Conservation (phyloP, 2,329 filamentous ascomycete genomes). For the Endoconidiophora laricicola region DNA sequence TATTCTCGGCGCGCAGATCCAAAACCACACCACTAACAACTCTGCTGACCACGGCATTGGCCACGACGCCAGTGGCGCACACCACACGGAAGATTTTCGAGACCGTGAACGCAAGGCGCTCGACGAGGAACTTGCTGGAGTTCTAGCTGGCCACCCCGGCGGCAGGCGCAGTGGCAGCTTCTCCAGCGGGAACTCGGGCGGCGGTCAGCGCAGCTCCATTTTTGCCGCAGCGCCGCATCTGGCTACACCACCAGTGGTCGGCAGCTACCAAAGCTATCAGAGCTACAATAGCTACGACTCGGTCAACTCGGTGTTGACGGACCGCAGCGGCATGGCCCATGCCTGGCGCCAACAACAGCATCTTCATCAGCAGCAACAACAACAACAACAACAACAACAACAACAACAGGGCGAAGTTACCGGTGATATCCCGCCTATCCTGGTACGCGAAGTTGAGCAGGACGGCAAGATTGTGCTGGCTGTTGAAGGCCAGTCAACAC, state of each 20-base stretch:
- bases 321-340: constrained; percentile 10
- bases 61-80: background rate
- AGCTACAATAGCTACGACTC: constrained; percentile 40
- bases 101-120: constrained; percentile 33
- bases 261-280: constrained; percentile 18
- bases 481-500: constrained; percentile 82
- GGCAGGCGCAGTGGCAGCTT: constrained; percentile 6
- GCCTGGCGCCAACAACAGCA: constrained; percentile 18
- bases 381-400: constrained; percentile 14
- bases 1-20: constrained; percentile 36
- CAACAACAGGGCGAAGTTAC: constrained; percentile 18
- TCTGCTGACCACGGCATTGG: constrained; percentile 5
- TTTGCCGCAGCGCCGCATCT: constrained; percentile 44
- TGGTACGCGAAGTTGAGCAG: constrained; percentile 81
- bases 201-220: constrained; percentile 28
- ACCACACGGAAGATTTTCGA: constrained; percentile 19
- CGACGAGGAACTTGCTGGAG: constrained; percentile 24
- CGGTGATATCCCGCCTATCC: constrained; percentile 50
- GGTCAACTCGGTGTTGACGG: constrained; percentile 17
- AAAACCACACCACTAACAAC: constrained; percentile 17
- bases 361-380: constrained; percentile 15
- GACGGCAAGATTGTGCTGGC: constrained; percentile 72
- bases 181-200: constrained; percentile 14
- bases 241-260: constrained; percentile 51
- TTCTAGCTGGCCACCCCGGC: background rate